Base-by-base conservation (phyloP, 1,139 yeast species). In the Geotrichum europaeum region DNA sequence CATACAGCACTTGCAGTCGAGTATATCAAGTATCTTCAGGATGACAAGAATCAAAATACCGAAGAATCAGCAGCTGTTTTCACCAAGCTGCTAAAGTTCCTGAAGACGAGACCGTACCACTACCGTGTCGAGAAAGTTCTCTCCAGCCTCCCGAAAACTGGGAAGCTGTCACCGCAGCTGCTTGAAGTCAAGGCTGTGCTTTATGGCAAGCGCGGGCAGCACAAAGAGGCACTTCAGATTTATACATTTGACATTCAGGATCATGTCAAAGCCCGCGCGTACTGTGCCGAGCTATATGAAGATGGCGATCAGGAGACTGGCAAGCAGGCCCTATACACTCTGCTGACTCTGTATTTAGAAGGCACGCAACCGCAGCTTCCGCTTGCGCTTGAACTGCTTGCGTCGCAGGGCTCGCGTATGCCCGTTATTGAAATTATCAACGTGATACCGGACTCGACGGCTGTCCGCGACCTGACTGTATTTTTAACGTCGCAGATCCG, bases 151-250 rank as follows among this genome's bases (percentile, higher is more conserved):
- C 75, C 76, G 0, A 58, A 66, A 3, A 63, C 61, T 25, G 24
- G 53, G 18, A 13, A 15, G 13, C 24, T 43, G 3, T 55, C 58
- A 2, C n/a, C 7, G 5, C 54, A 51, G 24, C 49, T 79, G 5
- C 67, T 75, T 30, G 74, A 75, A 22, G 70, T 88, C 56, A 79
- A 84, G 51, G 83, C 89, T 0, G 79, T 82, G 55, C 81, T 92
- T 2, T 78, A 86, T 61, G 80, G 81, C 51, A 79, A 83, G 64
- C 72, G 87, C 53, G 86, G 84, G 1, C 84, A 83, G 61, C 90
- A 89, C 68, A 79, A 80, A 15, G 81, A 83, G 57, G 86, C 92
- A 0, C 76, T 94, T 32, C 83, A 83, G 63, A 82, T 89, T 1
- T 78, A 85, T 53, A 84, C 83, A 60, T 79, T 80, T 61, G 84